These are phyloP conservation scores for Globisporangium parvum DNA, from an alignment of 352 stramenopile genomes.

Conservation along the genomic window DNA sequence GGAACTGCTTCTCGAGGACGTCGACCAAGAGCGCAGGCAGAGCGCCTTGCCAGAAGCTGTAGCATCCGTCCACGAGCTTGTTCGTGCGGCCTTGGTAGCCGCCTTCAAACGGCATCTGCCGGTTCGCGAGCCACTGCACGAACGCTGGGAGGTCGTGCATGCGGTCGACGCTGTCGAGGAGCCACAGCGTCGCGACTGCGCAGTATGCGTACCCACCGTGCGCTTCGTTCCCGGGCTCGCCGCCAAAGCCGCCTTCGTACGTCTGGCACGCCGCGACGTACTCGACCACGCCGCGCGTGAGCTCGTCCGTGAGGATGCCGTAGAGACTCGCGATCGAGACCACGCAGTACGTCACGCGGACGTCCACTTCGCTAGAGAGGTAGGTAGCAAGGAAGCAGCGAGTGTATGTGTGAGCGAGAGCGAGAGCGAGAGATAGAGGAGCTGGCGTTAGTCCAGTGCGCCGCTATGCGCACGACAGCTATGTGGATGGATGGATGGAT, in stretches of 20 bases:
- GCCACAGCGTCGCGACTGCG: constrained; percentile 90
- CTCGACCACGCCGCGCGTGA: constrained; percentile 70
- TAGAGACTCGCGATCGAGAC: constrained; percentile 92
- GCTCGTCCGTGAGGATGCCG: constrained; percentile 89
- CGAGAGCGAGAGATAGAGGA: too few species aligned
- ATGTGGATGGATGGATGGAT: background rate
- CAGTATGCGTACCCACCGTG: constrained; percentile 99
- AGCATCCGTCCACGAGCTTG: constrained; percentile 99
- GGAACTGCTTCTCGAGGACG: constrained; percentile 28
- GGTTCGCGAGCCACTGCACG: constrained; percentile 87
- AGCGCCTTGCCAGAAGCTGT: constrained; percentile 98
- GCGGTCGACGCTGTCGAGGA: constrained; percentile 76
- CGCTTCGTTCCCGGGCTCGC: constrained; percentile 91
- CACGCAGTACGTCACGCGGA: constrained; percentile 96
- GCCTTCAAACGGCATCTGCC: constrained; percentile 93
- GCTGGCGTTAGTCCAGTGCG: background rate
- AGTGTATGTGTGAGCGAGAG: too few species aligned
- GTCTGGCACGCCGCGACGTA: constrained; percentile 92
- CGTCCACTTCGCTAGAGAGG: constrained; percentile 88
- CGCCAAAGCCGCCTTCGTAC: constrained; percentile 96
- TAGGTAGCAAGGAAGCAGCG: constrained; percentile 1
- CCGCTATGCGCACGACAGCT: background rate
- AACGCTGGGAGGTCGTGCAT: constrained; percentile 49
- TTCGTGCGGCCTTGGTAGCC: constrained; percentile 94
- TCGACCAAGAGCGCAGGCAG: constrained; percentile 77